Evolutionary conservation across 768 basidiomycete genomes (phyloP), one percentile per base, ranked within the genome.

Genomic region (Lactarius quietus): DNA sequence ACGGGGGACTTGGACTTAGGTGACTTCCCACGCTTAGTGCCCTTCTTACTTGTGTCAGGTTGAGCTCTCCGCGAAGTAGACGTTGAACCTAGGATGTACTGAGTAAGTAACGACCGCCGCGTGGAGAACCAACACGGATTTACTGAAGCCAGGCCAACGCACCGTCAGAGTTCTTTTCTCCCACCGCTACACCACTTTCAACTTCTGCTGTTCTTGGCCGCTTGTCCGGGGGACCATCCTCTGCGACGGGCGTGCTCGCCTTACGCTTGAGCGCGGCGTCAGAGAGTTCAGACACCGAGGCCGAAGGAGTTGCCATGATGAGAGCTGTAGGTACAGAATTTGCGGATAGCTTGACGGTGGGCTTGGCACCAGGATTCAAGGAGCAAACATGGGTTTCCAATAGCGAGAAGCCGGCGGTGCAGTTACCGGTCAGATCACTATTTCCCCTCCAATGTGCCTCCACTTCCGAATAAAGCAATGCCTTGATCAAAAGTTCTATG

Each of bases 381-480:
- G 87, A 86, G 73, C 92, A 94, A 28, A 84, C 78, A 70, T 94
- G 92, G 3, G 77, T 82, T 64, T 90, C 86, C 33, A 93, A 79
- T n/a, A 94, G 77, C 20, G 88, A 87, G 78, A 93, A 93, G 14
- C 81, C 74, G 38, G 82, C 78, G 72, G 84, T 86, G 81, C 92
- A 94, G 70, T 83, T 85, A 53, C 78, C 80, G 8, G 84, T 81
- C 64, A 88, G 76, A 39, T 80, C 78, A 72, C 85, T 67, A 29
- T 57, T 85, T 10, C 81, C 82, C 66, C 84, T 83, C 87, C 89
- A 93, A 71, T 93, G 92, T 8, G 87, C 82, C 78, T 94, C 92
- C 59, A 90, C 89, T 76, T 94, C 92, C 23, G 82, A 79, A 69
- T 92, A 94, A 12, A 93, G 82, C 20, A 94, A 78, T 4, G 92